Percentiles rank a stretch among this genome's conserved stretches.
Conservation (phyloP, 306 rosid genomes). For the Inga oerstediana region DNA sequence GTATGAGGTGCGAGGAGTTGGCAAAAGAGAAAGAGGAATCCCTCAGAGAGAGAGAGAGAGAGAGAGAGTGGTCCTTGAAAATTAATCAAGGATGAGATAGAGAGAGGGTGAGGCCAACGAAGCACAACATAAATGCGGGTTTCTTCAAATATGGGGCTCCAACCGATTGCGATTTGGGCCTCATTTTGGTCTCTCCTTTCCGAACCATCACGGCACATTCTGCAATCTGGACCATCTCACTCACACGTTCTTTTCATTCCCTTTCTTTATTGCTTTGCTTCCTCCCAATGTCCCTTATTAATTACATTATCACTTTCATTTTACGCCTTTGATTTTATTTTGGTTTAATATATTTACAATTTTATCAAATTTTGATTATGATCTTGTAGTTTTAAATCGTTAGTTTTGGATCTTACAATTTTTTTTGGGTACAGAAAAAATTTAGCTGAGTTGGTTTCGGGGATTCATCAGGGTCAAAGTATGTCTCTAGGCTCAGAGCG, state of each 20-base stretch:
- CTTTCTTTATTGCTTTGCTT: background rate
- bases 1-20: slow-evolving; percentile 13
- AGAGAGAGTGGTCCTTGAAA: slow-evolving; percentile 55
- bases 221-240: background rate
- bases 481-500: accelerated
- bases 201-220: background rate
- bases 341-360: no score
- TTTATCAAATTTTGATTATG: no score
- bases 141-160: background rate
- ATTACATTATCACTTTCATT: no score
- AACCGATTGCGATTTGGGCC: background rate
- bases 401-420: no score
- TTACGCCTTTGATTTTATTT: no score
- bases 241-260: background rate
- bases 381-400: no score
- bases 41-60: background rate
- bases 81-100: background rate
- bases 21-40: background rate
- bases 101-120: slow-evolving; percentile 45
- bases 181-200: background rate
- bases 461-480: accelerated
- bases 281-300: no score
- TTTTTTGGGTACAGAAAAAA: no score
- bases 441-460: no score
- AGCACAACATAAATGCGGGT: slow-evolving; percentile 34